A percentile compares a stretch with the other conserved stretches of the same genome.
These are phyloP conservation scores for Microbotryum violaceum DNA, from an alignment of 1,284 basidiomycete genomes.

Conservation along the genomic window DNA sequence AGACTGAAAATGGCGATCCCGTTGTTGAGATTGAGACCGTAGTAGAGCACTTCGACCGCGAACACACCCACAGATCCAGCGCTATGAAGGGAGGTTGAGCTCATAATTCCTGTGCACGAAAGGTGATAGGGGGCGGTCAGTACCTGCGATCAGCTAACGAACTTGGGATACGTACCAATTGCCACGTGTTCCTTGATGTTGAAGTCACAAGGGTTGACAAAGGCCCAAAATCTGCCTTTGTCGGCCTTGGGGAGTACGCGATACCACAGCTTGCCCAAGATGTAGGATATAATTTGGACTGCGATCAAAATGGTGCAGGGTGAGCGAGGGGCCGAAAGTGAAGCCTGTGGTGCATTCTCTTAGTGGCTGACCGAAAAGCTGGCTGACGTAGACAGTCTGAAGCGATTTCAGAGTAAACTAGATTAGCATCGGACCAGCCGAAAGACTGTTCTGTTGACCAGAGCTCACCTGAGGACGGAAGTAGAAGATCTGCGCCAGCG, in stretches of 20 bases:
- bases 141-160: too few species aligned
- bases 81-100: constrained; percentile 56
- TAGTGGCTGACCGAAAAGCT: constrained; percentile 19
- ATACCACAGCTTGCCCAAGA: constrained; percentile 26
- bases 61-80: constrained; percentile 60
- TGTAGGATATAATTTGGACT: constrained; percentile 28
- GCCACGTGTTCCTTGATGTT: constrained; percentile 34
- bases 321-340: too few species aligned
- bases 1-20: constrained; percentile 36
- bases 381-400: constrained; percentile 30
- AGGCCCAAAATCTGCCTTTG: constrained; percentile 25
- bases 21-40: constrained; percentile 52
- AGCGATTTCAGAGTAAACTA: neutral
- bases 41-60: constrained; percentile 54
- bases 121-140: too few species aligned
- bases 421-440: too few species aligned
- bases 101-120: constrained; percentile 47
- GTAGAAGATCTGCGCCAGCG: constrained; percentile 29
- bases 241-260: constrained; percentile 16
- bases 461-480: constrained; percentile 13
- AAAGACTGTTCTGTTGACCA: too few species aligned
- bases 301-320: too few species aligned
- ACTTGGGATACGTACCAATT: neutral
- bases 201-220: constrained; percentile 33
- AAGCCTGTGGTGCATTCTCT: too few species aligned